Percentiles rank a stretch among this genome's conserved stretches.
Evolutionary conservation across 78 protist species (phyloP).

Genomic region (Protostelium mycophagum): DNA sequence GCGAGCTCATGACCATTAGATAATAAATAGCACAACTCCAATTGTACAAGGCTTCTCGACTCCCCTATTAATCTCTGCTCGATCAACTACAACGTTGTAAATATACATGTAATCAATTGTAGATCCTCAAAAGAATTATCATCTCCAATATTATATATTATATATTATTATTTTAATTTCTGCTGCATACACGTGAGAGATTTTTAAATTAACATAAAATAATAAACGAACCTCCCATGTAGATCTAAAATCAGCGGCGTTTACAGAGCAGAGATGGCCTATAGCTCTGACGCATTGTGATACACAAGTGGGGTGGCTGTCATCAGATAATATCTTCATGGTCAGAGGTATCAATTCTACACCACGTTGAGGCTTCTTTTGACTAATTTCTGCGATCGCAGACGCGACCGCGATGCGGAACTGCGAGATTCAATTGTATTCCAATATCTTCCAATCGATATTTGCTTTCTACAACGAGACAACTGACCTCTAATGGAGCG

Average conservation of each 20-base stretch:
- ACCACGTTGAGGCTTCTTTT: background rate
- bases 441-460: background rate
- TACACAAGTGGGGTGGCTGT: background rate
- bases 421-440: too few relatives aligned
- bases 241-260: background rate
- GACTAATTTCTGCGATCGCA: background rate
- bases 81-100: background rate
- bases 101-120: background rate
- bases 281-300: background rate
- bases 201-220: too few relatives aligned
- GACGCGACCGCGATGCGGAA: background rate
- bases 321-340: background rate
- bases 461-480: too few relatives aligned
- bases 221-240: background rate
- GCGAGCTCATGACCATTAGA: background rate
- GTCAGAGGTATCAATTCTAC: background rate
- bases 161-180: too few relatives aligned
- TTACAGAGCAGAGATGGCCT: background rate
- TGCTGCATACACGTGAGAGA: too few relatives aligned
- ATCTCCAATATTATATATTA: too few relatives aligned
- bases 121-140: too few relatives aligned
- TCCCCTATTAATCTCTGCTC: background rate
- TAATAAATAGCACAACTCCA: background rate
- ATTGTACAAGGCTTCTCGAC: background rate
- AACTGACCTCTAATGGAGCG: background rate